Conservation (phyloP, 768 basidiomycete genomes). For the Candolleomyces eurysporus region DNA sequence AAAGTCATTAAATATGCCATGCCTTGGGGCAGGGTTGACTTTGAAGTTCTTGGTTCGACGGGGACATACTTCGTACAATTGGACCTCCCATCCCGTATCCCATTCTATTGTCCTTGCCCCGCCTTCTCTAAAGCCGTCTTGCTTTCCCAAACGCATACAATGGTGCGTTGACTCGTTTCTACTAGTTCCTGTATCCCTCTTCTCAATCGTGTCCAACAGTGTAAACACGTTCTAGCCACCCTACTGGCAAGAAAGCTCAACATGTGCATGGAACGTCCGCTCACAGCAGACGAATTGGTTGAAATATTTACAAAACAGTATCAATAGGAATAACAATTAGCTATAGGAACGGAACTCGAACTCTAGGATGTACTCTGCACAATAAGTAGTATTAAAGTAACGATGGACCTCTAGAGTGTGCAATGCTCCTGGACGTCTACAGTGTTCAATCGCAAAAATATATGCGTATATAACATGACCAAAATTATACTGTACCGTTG, state of each 20-base stretch:
- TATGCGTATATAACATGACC: too few species aligned
- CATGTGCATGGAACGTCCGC: slow-evolving; percentile 47
- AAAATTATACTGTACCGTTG: background rate
- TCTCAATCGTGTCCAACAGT: slow-evolving; percentile 38
- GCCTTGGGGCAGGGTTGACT: slow-evolving; percentile 57
- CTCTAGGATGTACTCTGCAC: too few species aligned
- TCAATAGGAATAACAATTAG: slow-evolving; percentile 7
- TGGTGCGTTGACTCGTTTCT: slow-evolving; percentile 42
- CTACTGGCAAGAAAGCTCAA: slow-evolving; percentile 55
- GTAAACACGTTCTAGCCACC: slow-evolving; percentile 76
- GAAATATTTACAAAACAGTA: slow-evolving; percentile 37
- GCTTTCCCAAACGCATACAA: slow-evolving; percentile 54
- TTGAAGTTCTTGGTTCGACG: slow-evolving; percentile 67
- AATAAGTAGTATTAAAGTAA: too few species aligned
- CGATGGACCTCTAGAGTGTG: too few species aligned
- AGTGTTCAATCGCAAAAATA: too few species aligned
- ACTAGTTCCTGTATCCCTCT: slow-evolving; percentile 1
- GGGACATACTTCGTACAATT: slow-evolving; percentile 60
- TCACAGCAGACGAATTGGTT: slow-evolving; percentile 48
- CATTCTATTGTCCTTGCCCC: slow-evolving; percentile 73
- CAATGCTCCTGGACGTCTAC: too few species aligned
- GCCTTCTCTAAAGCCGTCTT: slow-evolving; percentile 69
- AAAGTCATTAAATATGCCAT: slow-evolving; percentile 62
- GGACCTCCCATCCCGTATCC: slow-evolving; percentile 35
- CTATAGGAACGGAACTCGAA: too few species aligned